These are phyloP conservation scores for Ampelocalamus luodianensis DNA, from an alignment of 176 grass and related monocot species.

Conservation along the genomic window DNA sequence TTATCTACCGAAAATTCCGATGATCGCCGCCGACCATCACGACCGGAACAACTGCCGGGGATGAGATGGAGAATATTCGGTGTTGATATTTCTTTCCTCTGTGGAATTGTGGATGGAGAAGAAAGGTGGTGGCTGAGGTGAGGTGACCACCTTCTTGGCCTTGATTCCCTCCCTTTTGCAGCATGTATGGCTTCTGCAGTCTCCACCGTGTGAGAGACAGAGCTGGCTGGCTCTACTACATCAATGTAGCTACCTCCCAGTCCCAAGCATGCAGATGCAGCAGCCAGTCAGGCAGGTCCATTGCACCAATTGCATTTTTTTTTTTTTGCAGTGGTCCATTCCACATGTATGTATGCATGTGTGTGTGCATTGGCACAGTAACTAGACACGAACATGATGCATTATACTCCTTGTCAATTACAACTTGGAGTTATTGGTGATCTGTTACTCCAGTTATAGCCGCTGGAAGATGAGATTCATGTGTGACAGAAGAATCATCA, in stretches of 20 bases:
- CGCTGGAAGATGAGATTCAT: conserved; percentile 46
- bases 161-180: conserved; percentile 47
- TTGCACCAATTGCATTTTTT: conserved; percentile 38
- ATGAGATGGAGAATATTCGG: conserved; percentile 45
- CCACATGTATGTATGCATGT: neutral
- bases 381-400: conserved; percentile 29
- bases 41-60: neutral
- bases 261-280: neutral
- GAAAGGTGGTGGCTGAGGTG: conserved; percentile 42
- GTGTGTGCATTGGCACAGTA: neutral
- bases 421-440: conserved; percentile 43
- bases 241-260: conserved; percentile 49
- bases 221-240: conserved; percentile 46
- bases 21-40: neutral
- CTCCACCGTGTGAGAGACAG: conserved; percentile 37
- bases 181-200: conserved; percentile 51
- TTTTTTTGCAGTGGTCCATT: conserved; percentile 46
- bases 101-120: conserved; percentile 33
- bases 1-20: neutral
- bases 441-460: conserved; percentile 46
- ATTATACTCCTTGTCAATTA: conserved; percentile 20
- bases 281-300: conserved; percentile 38
- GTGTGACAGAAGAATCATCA: conserved; percentile 39
- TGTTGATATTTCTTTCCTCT: conserved; percentile 14
- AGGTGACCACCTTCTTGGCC: conserved; percentile 44